Conservation (phyloP, 345 rosid genomes). For the Bretschneidera sinensis region DNA sequence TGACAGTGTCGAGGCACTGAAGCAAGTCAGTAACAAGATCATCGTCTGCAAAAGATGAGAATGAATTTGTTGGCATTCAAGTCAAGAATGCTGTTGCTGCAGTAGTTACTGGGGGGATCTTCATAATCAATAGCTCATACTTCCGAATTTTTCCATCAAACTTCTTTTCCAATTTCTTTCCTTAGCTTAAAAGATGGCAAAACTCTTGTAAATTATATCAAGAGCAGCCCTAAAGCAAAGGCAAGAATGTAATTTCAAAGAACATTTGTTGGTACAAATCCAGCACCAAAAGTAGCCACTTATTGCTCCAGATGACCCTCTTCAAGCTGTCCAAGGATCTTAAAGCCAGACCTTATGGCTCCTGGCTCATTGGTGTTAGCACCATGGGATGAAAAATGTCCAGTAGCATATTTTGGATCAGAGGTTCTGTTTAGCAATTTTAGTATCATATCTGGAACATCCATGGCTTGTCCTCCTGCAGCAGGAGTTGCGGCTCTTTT, state of each 20-base stretch:
- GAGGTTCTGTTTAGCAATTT: constrained; percentile 23
- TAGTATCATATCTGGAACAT: constrained; percentile 47
- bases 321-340: constrained; percentile 35
- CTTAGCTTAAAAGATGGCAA: constrained; percentile 14
- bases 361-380: constrained; percentile 50
- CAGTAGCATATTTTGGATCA: constrained; percentile 1
- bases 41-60: constrained; percentile 35
- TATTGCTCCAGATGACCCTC: constrained; percentile 57
- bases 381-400: constrained; percentile 31
- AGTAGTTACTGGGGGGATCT: constrained; percentile 27
- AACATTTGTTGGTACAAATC: constrained; percentile 32
- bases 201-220: constrained; percentile 17
- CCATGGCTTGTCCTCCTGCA: constrained; percentile 61
- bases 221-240: not conserved
- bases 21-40: constrained; percentile 12
- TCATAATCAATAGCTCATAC: constrained; percentile 23
- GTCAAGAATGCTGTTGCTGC: constrained; percentile 17
- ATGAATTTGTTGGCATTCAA: constrained; percentile 9
- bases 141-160: constrained; percentile 6
- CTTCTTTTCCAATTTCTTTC: constrained; percentile 24
- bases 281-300: constrained; percentile 31
- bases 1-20: not conserved
- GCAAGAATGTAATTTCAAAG: constrained; percentile 34
- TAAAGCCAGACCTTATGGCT: constrained; percentile 57
- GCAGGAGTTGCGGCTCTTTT: constrained; percentile 51